These are phyloP conservation scores for Mycosphaerella sp. DNA, from an alignment of 2,329 filamentous ascomycete species.

Conservation along the genomic window DNA sequence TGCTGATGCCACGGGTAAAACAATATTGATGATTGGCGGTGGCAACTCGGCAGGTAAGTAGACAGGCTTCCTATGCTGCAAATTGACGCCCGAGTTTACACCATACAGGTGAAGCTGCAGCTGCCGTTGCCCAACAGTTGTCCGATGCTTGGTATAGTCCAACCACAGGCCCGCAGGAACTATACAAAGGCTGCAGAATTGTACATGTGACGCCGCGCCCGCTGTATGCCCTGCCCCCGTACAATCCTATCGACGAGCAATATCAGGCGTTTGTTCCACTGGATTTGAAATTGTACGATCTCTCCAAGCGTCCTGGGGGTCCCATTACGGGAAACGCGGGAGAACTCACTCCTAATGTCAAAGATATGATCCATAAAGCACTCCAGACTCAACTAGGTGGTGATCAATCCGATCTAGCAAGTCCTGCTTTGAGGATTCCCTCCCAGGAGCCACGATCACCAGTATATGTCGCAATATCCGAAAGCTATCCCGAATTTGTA, in stretches of 20 bases:
- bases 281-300: slow-evolving; percentile 66
- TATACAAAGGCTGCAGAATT: slow-evolving; percentile 46
- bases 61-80: neutral
- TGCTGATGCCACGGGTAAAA: slow-evolving; percentile 40
- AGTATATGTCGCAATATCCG: slow-evolving; percentile 57
- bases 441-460: slow-evolving; percentile 15
- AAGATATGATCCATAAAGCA: slow-evolving; percentile 25
- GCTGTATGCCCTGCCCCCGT: slow-evolving; percentile 62
- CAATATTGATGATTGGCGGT: slow-evolving; percentile 68
- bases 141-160: slow-evolving; percentile 57
- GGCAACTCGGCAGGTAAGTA: slow-evolving; percentile 62
- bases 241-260: slow-evolving; percentile 35
- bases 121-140: slow-evolving; percentile 63
- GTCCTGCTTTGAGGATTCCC: slow-evolving; percentile 21
- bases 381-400: slow-evolving; percentile 37
- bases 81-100: neutral
- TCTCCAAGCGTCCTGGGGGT: slow-evolving; percentile 52
- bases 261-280: slow-evolving; percentile 59
- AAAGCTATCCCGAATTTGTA: slow-evolving; percentile 68
- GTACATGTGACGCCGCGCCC: slow-evolving; percentile 65
- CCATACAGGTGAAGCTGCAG: slow-evolving; percentile 60
- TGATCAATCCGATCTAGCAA: slow-evolving; percentile 38
- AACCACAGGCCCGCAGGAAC: slow-evolving; percentile 16
- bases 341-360: slow-evolving; percentile 52
- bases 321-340: slow-evolving; percentile 59